Base-by-base conservation (phyloP, 208 protist genomes). In the Acanthamoeba healyi region DNA sequence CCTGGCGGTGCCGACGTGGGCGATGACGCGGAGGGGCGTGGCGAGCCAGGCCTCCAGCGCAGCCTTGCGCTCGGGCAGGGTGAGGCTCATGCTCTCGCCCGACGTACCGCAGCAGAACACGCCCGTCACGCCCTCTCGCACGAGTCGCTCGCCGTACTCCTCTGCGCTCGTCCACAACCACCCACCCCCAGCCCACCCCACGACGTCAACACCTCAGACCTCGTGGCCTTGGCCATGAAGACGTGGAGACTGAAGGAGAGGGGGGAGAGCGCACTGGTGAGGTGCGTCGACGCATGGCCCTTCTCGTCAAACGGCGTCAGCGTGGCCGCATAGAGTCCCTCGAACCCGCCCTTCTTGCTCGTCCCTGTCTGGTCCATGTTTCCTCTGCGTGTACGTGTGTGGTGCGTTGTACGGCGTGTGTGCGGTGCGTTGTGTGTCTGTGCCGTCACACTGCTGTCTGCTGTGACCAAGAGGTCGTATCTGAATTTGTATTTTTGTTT, bases 61-160 rank as follows among this genome's bases (percentile, higher is more conserved):
- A n/a, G 54, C 54, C 82, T 70, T 90, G 34, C 82, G 46, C 24
- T 90, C 82, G 24, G 46, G 36, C 34, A 90, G 54, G 32, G 51
- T 90, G 29, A 90, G 54, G 38, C 54, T 70, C 82, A 90, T 90
- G 54, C 82, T 90, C 51, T 90, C 82, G 82, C 82, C 82, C 54
- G 54, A 70, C 29, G 82, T 90, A 4, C 82, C 82, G 51, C 56
- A 70, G 51, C 46, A 61, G 82, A 90, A 90, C 32, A 90, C 54
- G 2, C 82, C 82, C 44, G 46, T 70, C 54, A 90, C 82, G 5
- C 82, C 82, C 12, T 90, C 82, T 32, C 26, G 0, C 82, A 90
- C 82, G 51, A 90, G 36, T 0, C 54, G 56, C 54, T 61, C 54
- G 0, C 24, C 82, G 29, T 90, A 90, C 26, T 38, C 74, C 24